A percentile compares a stretch with the other conserved stretches of the same genome.
phyloP scores from a whole-genome alignment of 164 flowering plant species.

The grape (Vitis vinifera) region ASM3070453v1 NC_081805.1:21921001-21921500 shows the following conservation, averaged over 20 bases:
- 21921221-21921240: slow-evolving; percentile 1
- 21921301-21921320: not conserved
- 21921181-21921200: slow-evolving; percentile 15
- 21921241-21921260: not conserved
- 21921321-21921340: too few relatives aligned
- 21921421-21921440: too few relatives aligned
- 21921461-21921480: too few relatives aligned
- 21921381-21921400: too few relatives aligned
- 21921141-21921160: slow-evolving; percentile 11
- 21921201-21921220: slow-evolving; percentile 16
- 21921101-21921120: slow-evolving; percentile 9
- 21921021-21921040: too few relatives aligned
- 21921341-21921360: too few relatives aligned
- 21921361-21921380: too few relatives aligned
- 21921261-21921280: not conserved
- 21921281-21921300: slow-evolving; percentile 1
- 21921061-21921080: slow-evolving; percentile 6
- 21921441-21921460: too few relatives aligned
- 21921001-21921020: too few relatives aligned
- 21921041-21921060: not conserved
- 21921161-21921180: slow-evolving; percentile 18
- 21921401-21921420: too few relatives aligned
- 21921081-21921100: slow-evolving; percentile 6
- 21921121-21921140: slow-evolving; percentile 19
- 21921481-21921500: too few relatives aligned